phyloP scores from a whole-genome alignment of 2,329 filamentous ascomycete genomes.

The Stagonosporopsis tanaceti region DNA sequence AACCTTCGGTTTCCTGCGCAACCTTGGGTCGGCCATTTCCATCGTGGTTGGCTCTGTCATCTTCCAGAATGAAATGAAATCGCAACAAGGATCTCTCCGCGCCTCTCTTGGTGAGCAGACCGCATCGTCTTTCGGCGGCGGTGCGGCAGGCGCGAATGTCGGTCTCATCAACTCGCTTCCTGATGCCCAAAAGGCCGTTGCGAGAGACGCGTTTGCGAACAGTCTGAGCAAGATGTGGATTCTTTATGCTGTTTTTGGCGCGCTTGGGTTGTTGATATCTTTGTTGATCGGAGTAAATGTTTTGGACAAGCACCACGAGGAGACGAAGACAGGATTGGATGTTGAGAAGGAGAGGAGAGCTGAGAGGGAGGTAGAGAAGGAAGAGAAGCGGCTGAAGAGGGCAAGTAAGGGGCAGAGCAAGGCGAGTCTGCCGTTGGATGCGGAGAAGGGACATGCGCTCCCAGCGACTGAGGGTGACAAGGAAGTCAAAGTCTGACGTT shows the following conservation, averaged over 20 bases:
- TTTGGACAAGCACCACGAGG: conserved; percentile 54
- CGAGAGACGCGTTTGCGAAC: conserved; percentile 54
- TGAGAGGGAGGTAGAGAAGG: conserved; percentile 45
- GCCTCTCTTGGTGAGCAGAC: conserved; percentile 60
- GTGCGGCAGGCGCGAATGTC: conserved; percentile 68
- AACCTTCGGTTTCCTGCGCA: conserved; percentile 72
- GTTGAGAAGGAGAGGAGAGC: conserved; percentile 51
- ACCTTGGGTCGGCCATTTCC: conserved; percentile 71
- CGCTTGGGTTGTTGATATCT: conserved; percentile 49
- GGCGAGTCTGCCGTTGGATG: conserved; percentile 10
- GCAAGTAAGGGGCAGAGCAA: conserved; percentile 27
- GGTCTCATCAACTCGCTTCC: conserved; percentile 63
- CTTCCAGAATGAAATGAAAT: conserved; percentile 77
- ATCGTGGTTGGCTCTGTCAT: conserved; percentile 80
- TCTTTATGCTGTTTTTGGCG: conserved; percentile 55
- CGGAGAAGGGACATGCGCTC: conserved; percentile 6
- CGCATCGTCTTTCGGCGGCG: conserved; percentile 64
- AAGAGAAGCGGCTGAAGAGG: conserved; percentile 39
- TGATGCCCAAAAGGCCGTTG: conserved; percentile 53
- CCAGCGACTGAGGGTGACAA: conserved; percentile 1
- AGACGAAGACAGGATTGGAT: conserved; percentile 60
- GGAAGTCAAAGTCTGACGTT: conserved; percentile 3
- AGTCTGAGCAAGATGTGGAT: conserved; percentile 60
- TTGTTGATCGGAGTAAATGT: conserved; percentile 54
- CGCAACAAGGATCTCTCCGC: conserved; percentile 59